phyloP scores from a whole-genome alignment of 2,329 filamentous ascomycete genomes.

The Ophiostoma piceae region DNA sequence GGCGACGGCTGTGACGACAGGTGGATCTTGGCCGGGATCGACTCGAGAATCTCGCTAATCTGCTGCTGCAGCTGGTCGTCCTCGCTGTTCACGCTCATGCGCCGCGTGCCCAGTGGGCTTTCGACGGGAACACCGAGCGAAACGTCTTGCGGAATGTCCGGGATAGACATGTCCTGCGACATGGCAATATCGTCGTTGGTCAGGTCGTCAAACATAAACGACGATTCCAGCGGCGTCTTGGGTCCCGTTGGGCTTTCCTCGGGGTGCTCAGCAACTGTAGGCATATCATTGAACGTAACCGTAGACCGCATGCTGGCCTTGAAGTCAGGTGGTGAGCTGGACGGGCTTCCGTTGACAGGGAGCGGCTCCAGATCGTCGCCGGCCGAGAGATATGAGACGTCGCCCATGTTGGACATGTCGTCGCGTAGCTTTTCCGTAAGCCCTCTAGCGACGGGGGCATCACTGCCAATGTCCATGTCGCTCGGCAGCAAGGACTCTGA shows the following conservation, averaged over 20 bases:
- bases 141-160: constrained; percentile 32
- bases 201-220: constrained; percentile 33
- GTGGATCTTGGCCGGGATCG: constrained; percentile 73
- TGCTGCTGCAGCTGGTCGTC: constrained; percentile 72
- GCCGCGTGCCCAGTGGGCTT: constrained; percentile 31
- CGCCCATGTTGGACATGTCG: constrained; percentile 41
- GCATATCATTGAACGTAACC: constrained; percentile 43
- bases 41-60: constrained; percentile 71
- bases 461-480: neutral
- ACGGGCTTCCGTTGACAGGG: constrained; percentile 35
- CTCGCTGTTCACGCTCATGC: constrained; percentile 38
- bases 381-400: constrained; percentile 38
- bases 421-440: constrained; percentile 39
- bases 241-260: constrained; percentile 38
- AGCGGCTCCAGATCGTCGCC: constrained; percentile 26
- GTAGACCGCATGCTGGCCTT: constrained; percentile 37
- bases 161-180: constrained; percentile 32
- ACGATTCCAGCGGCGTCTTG: constrained; percentile 41
- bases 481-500: constrained; percentile 25
- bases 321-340: constrained; percentile 45
- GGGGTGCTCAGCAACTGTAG: constrained; percentile 41
- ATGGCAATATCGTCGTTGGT: constrained; percentile 43
- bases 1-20: constrained; percentile 55
- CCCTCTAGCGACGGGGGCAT: neutral
- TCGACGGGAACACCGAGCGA: constrained; percentile 31